A percentile compares a stretch with the other conserved stretches of the same genome.
These are phyloP conservation scores for Verticillium nubilum DNA, from an alignment of 2,329 filamentous ascomycete species.

Conservation along the genomic window DNA sequence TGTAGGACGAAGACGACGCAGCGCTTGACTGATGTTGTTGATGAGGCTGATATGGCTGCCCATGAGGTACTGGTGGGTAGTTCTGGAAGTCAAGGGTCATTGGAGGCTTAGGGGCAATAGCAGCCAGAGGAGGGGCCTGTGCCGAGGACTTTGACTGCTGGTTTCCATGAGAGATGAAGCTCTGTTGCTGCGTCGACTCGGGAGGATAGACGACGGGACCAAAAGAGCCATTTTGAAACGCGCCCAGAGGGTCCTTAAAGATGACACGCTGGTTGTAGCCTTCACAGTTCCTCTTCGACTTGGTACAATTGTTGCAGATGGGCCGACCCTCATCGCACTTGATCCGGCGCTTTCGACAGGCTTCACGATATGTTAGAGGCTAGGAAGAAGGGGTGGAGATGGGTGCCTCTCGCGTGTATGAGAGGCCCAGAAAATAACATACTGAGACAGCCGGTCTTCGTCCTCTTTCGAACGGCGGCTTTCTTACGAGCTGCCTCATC, in stretches of 20 bases:
- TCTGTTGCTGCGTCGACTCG: slow-evolving; percentile 38
- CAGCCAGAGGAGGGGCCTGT: slow-evolving; percentile 31
- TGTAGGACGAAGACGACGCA: background rate
- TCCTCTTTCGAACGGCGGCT: slow-evolving; percentile 57
- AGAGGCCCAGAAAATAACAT: slow-evolving; percentile 28
- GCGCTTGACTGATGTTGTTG: background rate
- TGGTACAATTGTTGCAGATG: slow-evolving; percentile 78
- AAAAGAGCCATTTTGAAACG: slow-evolving; percentile 44
- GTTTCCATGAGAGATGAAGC: slow-evolving; percentile 24
- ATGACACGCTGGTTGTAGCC: slow-evolving; percentile 77
- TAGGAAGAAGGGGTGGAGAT: background rate
- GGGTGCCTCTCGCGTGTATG: background rate
- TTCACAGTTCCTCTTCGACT: slow-evolving; percentile 78
- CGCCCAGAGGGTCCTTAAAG: slow-evolving; percentile 68
- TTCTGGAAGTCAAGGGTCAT: slow-evolving; percentile 27
- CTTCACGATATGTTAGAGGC: slow-evolving; percentile 34
- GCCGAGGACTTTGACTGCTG: slow-evolving; percentile 30
- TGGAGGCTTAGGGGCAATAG: slow-evolving; percentile 48
- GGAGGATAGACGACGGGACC: slow-evolving; percentile 39
- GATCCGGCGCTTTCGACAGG: slow-evolving; percentile 89
- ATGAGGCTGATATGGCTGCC: slow-evolving; percentile 1
- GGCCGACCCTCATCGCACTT: slow-evolving; percentile 93
- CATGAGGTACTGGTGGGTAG: slow-evolving; percentile 15
- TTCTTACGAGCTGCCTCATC: slow-evolving; percentile 42
- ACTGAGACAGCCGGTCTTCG: slow-evolving; percentile 92